These are phyloP conservation scores for Begonia peltatifolia DNA, from an alignment of 306 rosid species.

Conservation along the genomic window DNA sequence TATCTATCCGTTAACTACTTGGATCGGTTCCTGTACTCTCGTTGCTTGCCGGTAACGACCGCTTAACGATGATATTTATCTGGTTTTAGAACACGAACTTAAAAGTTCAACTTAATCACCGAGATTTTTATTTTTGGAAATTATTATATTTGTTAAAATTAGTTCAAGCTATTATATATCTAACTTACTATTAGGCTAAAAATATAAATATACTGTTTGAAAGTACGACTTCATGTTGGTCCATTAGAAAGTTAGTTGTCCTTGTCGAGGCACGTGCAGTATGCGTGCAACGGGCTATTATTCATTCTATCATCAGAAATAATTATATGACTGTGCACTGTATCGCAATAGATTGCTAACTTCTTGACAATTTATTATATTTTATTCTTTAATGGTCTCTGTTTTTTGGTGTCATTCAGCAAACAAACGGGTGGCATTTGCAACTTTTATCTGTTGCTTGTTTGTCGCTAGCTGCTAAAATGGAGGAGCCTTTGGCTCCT, in stretches of 20 bases:
- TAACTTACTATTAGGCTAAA: no score
- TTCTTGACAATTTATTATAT: no score
- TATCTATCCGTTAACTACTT: slow-evolving; percentile 87
- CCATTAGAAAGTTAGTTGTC: slow-evolving; percentile 5
- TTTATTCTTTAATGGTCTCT: no score
- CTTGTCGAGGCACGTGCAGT: slow-evolving; percentile 23
- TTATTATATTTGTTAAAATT: no score
- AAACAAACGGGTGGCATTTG: slow-evolving; percentile 73
- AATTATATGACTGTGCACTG: no score
- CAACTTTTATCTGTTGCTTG: slow-evolving; percentile 88
- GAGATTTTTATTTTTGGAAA: no score
- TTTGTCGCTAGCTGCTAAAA: slow-evolving; percentile 88
- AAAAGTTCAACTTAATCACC: no score
- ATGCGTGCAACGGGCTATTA: slow-evolving; percentile 7
- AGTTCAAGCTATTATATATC: no score
- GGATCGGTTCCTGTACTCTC: slow-evolving; percentile 81
- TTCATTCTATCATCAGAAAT: no score
- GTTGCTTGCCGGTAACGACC: slow-evolving; percentile 60
- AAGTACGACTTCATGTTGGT: slow-evolving; percentile 9
- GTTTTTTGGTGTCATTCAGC: slow-evolving; percentile 23
- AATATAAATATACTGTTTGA: not conserved
- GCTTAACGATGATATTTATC: no score
- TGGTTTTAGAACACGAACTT: no score
- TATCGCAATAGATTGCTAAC: no score
- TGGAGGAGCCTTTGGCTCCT: slow-evolving; percentile 93